Evolutionary conservation across 1,284 basidiomycete species (phyloP), one percentile per base, ranked within the genome.

Genomic region (Porogramme epimiltina): DNA sequence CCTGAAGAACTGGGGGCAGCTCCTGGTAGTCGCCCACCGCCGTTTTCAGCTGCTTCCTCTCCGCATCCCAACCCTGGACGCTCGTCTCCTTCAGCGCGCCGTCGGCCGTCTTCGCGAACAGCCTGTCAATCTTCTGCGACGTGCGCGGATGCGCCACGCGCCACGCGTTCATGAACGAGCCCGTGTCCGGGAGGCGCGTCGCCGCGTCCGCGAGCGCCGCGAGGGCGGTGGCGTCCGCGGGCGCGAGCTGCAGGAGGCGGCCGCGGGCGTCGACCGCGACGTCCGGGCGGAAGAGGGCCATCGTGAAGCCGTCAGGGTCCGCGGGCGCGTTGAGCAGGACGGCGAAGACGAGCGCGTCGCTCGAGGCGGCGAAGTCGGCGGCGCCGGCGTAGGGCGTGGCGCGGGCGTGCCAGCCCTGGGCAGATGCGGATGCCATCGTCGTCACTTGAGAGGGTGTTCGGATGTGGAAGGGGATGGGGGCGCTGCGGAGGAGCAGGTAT

Each of bases 141-240:
- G 76, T 78, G 28, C 53, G 45, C 15, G 44, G 45, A 42, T 62
- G 64, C 25, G 62, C 63, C 31, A 79, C 58, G 18, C 70, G 58
- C 77, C 78, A 79, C 16, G 70, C 70, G 56, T 79, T 77, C 56
- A 72, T 61, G 62, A 75, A 78, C 11, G 47, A 56, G 3, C 67
- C 74, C 0, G 78, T 67, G 9, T 60, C 51, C 4, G 67, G 67
- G 5, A 69, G 45, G 9, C 36, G 61, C 5, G 63, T 61, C 25
- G 59, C 53, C 24, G 65, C 49, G 31, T 60, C 47, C 2, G 72
- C 72, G 28, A 78, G 63, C 3, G 51, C 52, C 1, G 68, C 45
- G 34, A 80, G 62, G 4, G 66, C 67, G 9, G 60, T 50, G 49
- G 71, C 73, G 57, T 78, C 76, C 15, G 52, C 52, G 4, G 68